Evolutionary conservation across 2,329 filamentous ascomycete genomes (phyloP).

Genomic region (Fusarium duplospermum): DNA sequence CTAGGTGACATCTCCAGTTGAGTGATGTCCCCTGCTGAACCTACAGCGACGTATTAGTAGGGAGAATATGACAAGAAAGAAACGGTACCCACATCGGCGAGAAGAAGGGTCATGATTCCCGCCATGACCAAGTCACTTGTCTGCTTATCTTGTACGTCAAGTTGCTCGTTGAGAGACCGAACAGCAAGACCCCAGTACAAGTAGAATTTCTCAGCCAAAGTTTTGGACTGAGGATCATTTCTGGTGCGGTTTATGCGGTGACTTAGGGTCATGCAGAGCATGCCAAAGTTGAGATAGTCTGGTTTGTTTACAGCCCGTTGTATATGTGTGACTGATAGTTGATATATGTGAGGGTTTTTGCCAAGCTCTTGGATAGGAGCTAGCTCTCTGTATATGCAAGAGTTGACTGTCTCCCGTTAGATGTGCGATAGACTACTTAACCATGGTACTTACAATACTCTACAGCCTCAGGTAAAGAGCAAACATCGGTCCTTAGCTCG

Average conservation of each 20-base stretch:
- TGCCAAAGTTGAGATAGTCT: neutral
- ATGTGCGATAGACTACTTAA: neutral
- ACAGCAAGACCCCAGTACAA: neutral
- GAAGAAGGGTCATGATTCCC: neutral
- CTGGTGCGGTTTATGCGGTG: neutral
- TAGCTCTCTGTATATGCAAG: neutral
- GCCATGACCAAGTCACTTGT: neutral
- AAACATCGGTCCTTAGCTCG: neutral
- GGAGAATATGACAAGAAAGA: no score
- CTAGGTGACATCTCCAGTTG: neutral
- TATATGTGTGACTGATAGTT: neutral
- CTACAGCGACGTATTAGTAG: neutral
- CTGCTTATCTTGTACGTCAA: neutral
- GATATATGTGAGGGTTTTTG: neutral
- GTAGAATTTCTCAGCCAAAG: neutral
- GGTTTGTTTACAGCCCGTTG: neutral
- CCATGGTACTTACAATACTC: neutral
- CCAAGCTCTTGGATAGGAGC: neutral
- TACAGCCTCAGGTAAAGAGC: neutral
- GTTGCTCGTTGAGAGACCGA: neutral
- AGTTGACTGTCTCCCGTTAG: neutral
- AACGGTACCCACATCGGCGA: neutral
- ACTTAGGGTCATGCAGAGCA: neutral
- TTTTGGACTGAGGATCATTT: neutral
- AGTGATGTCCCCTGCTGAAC: neutral